These are phyloP conservation scores for Saccharomycopsis selenospora DNA, from an alignment of 805 yeast genomes.

Conservation along the genomic window DNA sequence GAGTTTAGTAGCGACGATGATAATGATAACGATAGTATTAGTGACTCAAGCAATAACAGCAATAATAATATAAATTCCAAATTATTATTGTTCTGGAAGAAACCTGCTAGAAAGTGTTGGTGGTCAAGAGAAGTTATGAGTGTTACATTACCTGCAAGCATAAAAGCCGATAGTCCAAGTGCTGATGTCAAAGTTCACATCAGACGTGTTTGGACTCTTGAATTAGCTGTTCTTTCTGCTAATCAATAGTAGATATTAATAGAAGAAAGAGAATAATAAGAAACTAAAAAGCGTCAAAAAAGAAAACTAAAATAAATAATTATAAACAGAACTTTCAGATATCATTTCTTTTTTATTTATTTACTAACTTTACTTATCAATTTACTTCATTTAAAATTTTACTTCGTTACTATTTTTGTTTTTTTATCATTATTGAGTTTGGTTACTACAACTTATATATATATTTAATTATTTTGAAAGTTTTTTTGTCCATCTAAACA, in stretches of 20 bases:
- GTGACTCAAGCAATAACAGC: conserved; percentile 26
- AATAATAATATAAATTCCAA: conserved; percentile 34
- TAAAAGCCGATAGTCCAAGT: conserved; percentile 20
- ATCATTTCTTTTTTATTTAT: too few species aligned
- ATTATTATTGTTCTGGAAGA: conserved; percentile 86
- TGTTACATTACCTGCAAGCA: conserved; percentile 29
- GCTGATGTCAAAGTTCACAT: conserved; percentile 64
- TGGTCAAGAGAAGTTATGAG: conserved; percentile 68
- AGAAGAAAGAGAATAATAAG: too few species aligned
- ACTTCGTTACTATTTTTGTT: too few species aligned
- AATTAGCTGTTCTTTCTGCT: conserved; percentile 74
- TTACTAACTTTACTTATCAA: not conserved
- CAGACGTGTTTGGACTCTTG: conserved; percentile 95
- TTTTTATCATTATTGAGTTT: too few species aligned
- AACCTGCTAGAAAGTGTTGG: conserved; percentile 99
- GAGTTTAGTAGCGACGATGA: conserved; percentile 39
- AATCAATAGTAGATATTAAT: conserved; percentile 58
- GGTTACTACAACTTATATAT: too few species aligned
- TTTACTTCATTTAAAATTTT: not conserved
- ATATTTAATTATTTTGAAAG: too few species aligned
- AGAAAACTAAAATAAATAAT: too few species aligned
- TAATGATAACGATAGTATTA: conserved; percentile 30
- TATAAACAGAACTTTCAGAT: too few species aligned
- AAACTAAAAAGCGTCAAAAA: not conserved
- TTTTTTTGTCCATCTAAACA: too few species aligned